A percentile compares a stretch with the other conserved stretches of the same genome.
These are phyloP conservation scores for Chloranthus sessilifolius DNA, from an alignment of 164 flowering plant species.

Conservation along the genomic window DNA sequence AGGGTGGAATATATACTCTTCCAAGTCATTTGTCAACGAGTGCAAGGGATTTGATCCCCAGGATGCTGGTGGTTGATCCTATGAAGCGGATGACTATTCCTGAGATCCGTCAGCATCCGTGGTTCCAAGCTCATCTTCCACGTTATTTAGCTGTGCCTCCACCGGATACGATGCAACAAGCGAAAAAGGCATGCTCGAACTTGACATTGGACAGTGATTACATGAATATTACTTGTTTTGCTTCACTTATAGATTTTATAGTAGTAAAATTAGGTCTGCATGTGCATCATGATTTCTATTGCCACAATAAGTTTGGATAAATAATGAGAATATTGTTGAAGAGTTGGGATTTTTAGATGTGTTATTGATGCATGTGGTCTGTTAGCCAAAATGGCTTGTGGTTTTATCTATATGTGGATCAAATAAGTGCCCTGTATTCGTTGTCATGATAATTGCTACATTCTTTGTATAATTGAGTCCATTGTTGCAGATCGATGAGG, in stretches of 20 bases:
- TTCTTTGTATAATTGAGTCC: too few species aligned
- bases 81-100: slow-evolving; percentile 39
- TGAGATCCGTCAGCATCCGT: slow-evolving; percentile 34
- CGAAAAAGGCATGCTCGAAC: slow-evolving; percentile 27
- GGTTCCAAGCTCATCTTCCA: slow-evolving; percentile 43
- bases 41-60: slow-evolving; percentile 42
- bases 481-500: slow-evolving; percentile 75
- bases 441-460: too few species aligned
- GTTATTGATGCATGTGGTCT: too few species aligned
- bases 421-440: too few species aligned
- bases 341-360: too few species aligned
- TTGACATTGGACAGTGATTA: not conserved
- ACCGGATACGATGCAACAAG: slow-evolving; percentile 34
- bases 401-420: too few species aligned
- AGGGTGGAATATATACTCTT: slow-evolving; percentile 41
- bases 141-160: slow-evolving; percentile 38
- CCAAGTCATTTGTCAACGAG: slow-evolving; percentile 41
- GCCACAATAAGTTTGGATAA: too few species aligned
- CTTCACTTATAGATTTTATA: too few species aligned
- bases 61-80: slow-evolving; percentile 45
- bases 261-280: too few species aligned
- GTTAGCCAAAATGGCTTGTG: too few species aligned
- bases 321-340: too few species aligned
- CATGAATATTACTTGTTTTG: not conserved
- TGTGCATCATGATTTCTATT: too few species aligned